Evolutionary conservation across 805 yeast species (phyloP), one percentile per base, ranked within the genome.

Genomic region (Ogataea degrootiae): DNA sequence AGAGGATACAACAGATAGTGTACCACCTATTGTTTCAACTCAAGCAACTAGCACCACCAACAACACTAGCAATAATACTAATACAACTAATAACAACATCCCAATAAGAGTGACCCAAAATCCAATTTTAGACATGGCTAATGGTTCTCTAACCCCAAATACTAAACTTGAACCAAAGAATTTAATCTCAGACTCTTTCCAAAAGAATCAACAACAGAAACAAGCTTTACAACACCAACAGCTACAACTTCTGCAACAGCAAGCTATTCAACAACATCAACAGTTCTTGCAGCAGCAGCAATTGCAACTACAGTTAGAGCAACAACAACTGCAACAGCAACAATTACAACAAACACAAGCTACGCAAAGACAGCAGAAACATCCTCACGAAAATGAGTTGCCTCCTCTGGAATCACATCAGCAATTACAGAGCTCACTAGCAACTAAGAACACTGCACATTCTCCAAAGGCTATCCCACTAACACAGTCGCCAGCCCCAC

Each of bases 121-220:
- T 40, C 58, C 56, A 4, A 43, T 52, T 12, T 38, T 53, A 17
- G 52, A 51, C 36, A 35, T 42, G 44, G 44, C 15, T 5, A 16
- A 35, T 11, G 44, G 26, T 2, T 41, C 43, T 9, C 6, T 34
- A 15, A 12, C 35, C 12, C 21, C 23, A n/a, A n/a, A 19, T 14
- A 3, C 8, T 17, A 17, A 41, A 21, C 15, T 16, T 7, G 34
- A 17, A 15, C 23, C 34, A 6, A 21, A 9, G 19, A 34, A 19
- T 34, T 26, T 26, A 7, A 21, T 41, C 8, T 34, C 37, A 5
- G 21, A 19, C 8, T 34, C 43, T 19, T 33, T 41, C 19, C 38
- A 21, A n/a, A 41, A 17, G 34, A 34, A 33, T 33, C 37, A 19
- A 17, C 35, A 33, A 19, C 37, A 33, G 15, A 36, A 41, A 14